Evolutionary conservation across 805 yeast species (phyloP), one percentile per base, ranked within the genome.

Genomic region (Scheffersomyces stipitis): DNA sequence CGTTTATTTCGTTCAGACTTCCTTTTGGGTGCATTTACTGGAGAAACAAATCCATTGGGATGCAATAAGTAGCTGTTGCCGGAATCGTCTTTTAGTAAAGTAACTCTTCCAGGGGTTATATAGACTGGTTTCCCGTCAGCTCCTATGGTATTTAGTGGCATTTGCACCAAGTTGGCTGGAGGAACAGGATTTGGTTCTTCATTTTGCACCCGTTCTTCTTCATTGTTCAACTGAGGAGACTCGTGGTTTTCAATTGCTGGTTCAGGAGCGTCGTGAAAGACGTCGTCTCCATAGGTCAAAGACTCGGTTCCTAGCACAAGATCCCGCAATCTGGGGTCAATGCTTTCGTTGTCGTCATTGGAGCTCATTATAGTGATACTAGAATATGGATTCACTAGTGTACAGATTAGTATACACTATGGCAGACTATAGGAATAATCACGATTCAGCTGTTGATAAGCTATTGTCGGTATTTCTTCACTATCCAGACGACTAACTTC

Each of bases 221-320:
- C n/a, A n/a, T n/a, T n/a, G n/a, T n/a, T n/a, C 10, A 20, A 20
- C 9, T 20, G 24, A 10, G 24, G 24, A 22, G 31, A 5, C 26
- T 10, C 26, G 24, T 20, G 9, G 24, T 7, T 10, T 7, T 20
- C 24, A 20, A 20, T 7, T 7, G 24, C 9, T 7, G 24, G 24
- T 20, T 7, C 7, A 10, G 24, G 24, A 14, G 46, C 40, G 26
- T 42, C 46, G 26, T 32, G 34, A 36, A 39, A 42, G 8, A 24
- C 26, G 15, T 47, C 48, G 14, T 42, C 39, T 2, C 41, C 49
- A 28, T 37, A 51, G 13, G 50, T 46, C 9, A 44, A 37, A 9
- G 37, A 29, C 30, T 50, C 52, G 13, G 46, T 45, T 10, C 54
- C 55, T 15, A 28, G 32, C n/a, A 50, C 34, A 26, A 52, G 31